Conservation (phyloP, 2,329 filamentous ascomycete genomes). For the Cercospora canescens region DNA sequence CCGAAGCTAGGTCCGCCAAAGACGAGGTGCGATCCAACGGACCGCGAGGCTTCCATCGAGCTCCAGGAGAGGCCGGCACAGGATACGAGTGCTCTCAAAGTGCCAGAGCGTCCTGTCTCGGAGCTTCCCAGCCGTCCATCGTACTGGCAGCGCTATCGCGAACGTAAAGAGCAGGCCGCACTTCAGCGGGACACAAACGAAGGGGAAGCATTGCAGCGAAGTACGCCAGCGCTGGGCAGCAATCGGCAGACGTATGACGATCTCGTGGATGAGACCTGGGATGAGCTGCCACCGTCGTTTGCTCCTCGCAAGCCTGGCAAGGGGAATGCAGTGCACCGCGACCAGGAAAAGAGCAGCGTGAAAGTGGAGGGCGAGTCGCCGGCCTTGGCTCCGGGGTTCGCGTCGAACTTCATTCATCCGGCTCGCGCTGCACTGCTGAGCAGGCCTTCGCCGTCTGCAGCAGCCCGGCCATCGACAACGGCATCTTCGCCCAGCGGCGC, state of each 20-base stretch:
- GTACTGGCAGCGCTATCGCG: slow-evolving; percentile 13
- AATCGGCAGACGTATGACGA: background rate
- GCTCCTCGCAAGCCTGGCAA: background rate
- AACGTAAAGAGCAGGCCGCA: slow-evolving; percentile 1
- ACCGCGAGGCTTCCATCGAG: background rate
- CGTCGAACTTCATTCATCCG: slow-evolving; percentile 10
- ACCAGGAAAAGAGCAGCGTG: background rate
- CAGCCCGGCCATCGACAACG: background rate
- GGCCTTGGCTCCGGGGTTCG: slow-evolving; percentile 6
- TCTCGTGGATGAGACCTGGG: background rate
- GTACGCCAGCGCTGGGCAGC: no score
- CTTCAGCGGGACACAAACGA: background rate
- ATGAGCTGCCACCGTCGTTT: background rate
- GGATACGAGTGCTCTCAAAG: background rate
- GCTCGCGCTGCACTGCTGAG: slow-evolving; percentile 3
- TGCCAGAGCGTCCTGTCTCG: background rate
- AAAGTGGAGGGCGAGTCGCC: background rate
- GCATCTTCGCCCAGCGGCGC: slow-evolving; percentile 5
- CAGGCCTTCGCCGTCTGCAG: background rate
- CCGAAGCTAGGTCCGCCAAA: background rate
- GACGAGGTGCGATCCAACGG: background rate
- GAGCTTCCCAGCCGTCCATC: background rate
- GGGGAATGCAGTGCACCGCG: background rate
- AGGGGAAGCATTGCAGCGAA: no score
- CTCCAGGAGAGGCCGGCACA: background rate